Evolutionary conservation across 192 early-diverging fungal species (phyloP), one percentile per base, ranked within the genome.

Genomic region (Coemansia sp.): DNA sequence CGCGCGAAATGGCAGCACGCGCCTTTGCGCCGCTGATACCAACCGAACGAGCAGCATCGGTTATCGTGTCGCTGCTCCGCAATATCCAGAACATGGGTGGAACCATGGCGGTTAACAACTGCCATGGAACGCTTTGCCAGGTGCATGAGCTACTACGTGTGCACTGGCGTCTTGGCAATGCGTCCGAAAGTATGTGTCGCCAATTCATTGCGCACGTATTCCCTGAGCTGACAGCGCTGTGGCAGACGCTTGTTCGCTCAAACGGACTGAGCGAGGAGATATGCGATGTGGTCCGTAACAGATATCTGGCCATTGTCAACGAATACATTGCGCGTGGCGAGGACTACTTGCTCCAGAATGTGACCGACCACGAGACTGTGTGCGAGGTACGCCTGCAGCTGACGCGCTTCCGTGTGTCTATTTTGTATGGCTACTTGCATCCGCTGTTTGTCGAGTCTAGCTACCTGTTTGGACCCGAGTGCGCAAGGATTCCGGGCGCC

Each of bases 1-100:
- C 90, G 1, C 86, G 95, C 51, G 94, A 95, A 71, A 93, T 96
- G 87, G 87, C 93, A 0, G 90, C 91, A 4, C 85, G 94, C 39
- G 93, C 95, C 0, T 81, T 92, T 56, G 89, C 90, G 7, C 87
- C 94, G 5, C 69, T 97, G 58, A 71, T 97, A 5, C 76, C 88
- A 7, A 86, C 88, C n/a, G 68, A 85, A n/a, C 70, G 87, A 9
- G 76, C 71, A 0, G 50, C 61, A 1, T n/a, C 42, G 4, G 69
- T 57, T 12, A 68, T 92, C 16, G 80, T 88, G 41, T 67, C 72
- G 49, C 72, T 86, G 38, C 66, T 93, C 0, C 32, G 72, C 2
- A 70, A 82, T 7, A 73, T 94, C 12, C 58, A 88, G 25, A 65
- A 81, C 8, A 63, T 76, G 11, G 75, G 85, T 45, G 58, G 72